Evolutionary conservation across 1,139 yeast genomes (phyloP).

Genomic region (Yamadazyma dendronema): DNA sequence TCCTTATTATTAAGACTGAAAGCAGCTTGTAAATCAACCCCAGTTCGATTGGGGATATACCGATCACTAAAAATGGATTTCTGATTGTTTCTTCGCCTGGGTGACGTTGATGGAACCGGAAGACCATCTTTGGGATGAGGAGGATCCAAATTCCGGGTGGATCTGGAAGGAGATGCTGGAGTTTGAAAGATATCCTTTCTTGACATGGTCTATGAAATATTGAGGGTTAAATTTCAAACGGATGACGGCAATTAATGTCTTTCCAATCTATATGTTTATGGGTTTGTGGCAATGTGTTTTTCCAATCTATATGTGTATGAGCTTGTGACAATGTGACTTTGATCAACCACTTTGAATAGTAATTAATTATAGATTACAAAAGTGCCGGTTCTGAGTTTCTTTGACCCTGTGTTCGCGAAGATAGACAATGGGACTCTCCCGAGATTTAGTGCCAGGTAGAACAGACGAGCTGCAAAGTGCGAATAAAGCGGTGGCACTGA

Average conservation of each 20-base stretch:
- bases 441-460: too few relatives aligned
- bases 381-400: too few relatives aligned
- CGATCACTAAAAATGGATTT: slow-evolving; percentile 69
- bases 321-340: too few relatives aligned
- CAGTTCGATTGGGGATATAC: slow-evolving; percentile 82
- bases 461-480: too few relatives aligned
- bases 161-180: slow-evolving; percentile 41
- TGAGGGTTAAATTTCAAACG: background rate
- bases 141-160: slow-evolving; percentile 35
- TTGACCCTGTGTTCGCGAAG: too few relatives aligned
- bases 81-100: slow-evolving; percentile 39
- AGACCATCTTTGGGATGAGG: slow-evolving; percentile 28
- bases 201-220: slow-evolving; percentile 9
- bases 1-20: slow-evolving; percentile 60
- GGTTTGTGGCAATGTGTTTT: background rate
- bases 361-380: too few relatives aligned
- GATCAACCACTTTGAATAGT: too few relatives aligned
- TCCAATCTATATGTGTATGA: too few relatives aligned
- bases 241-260: too few relatives aligned
- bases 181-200: slow-evolving; percentile 28
- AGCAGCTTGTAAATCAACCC: slow-evolving; percentile 87
- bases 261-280: too few relatives aligned
- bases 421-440: too few relatives aligned
- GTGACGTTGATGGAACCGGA: slow-evolving; percentile 31
- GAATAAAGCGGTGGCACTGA: too few relatives aligned